phyloP scores from a whole-genome alignment of 257 asterid species.

The Solanum raphanifolium region DNA sequence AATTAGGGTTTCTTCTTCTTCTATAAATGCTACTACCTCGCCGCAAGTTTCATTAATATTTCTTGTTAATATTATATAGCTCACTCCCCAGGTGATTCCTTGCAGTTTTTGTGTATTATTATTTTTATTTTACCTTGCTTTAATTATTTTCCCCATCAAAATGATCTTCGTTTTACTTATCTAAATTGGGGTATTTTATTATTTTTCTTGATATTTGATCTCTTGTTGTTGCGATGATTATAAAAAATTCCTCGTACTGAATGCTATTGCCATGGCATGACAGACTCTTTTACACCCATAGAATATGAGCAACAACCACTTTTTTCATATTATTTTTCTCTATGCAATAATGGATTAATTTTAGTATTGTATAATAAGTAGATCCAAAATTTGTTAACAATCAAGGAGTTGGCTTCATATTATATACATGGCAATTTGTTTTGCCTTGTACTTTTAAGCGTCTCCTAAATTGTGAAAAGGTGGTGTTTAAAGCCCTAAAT shows the following conservation, averaged over 20 bases:
- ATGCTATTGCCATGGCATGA: slow-evolving; percentile 50
- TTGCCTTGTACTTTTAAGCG: neutral
- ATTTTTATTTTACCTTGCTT: neutral
- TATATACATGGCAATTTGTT: neutral
- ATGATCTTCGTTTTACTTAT: too few relatives aligned
- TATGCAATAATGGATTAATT: too few relatives aligned
- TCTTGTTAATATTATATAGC: neutral
- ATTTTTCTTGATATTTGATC: neutral
- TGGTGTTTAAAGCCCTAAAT: neutral
- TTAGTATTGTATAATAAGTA: neutral
- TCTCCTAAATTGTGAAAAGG: neutral
- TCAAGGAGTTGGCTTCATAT: neutral
- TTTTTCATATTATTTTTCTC: neutral
- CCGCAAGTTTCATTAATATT: accelerated
- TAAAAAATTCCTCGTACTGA: slow-evolving; percentile 68
- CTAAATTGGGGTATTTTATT: neutral
- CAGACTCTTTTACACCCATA: slow-evolving; percentile 65
- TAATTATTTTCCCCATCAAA: neutral
- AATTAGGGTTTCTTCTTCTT: neutral
- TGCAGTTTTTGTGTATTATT: too few relatives aligned
- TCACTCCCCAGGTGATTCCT: neutral
- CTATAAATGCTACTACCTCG: neutral
- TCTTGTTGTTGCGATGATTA: slow-evolving; percentile 36
- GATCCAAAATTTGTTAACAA: neutral
- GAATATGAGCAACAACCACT: slow-evolving; percentile 55